Evolutionary conservation across 2,329 filamentous ascomycete species (phyloP).

Genomic region (Calonectria hawksworthii): DNA sequence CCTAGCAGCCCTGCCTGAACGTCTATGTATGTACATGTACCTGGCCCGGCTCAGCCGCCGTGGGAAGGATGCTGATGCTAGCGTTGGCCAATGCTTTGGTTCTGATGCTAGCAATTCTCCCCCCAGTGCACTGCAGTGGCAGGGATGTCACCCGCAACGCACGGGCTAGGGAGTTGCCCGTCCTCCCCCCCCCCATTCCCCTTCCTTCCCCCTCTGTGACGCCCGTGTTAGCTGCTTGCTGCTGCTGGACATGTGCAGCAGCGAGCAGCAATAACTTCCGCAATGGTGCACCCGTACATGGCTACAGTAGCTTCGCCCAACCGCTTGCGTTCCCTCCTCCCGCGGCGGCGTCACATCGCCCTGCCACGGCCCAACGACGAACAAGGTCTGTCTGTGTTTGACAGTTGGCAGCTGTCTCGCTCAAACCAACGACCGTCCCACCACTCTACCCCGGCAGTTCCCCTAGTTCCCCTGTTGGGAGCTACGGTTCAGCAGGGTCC

Average conservation of each 20-base stretch:
- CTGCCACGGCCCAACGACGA: neutral
- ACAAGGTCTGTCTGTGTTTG: neutral
- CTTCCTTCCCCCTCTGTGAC: neutral
- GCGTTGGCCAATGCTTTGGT: slow-evolving; percentile 6
- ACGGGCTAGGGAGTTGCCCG: slow-evolving; percentile 23
- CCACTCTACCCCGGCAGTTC: slow-evolving; percentile 13
- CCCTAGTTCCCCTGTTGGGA: slow-evolving; percentile 10
- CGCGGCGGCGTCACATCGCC: neutral
- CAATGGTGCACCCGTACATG: neutral
- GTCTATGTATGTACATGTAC: neutral
- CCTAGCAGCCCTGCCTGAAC: slow-evolving; percentile 8
- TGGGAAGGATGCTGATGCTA: neutral
- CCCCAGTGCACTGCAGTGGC: neutral
- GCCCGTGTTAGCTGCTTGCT: neutral
- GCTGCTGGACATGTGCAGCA: slow-evolving; percentile 5
- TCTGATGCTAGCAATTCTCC: slow-evolving; percentile 5
- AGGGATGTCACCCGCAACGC: slow-evolving; percentile 30
- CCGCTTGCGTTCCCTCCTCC: neutral
- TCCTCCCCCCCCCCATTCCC: neutral
- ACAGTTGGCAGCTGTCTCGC: slow-evolving; percentile 10
- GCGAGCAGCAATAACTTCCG: neutral
- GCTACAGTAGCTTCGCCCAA: neutral
- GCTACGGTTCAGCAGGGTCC: slow-evolving; percentile 26
- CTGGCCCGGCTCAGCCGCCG: slow-evolving; percentile 7
- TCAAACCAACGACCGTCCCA: slow-evolving; percentile 6